Percentiles rank a stretch among this genome's conserved stretches.
These are phyloP conservation scores for Fraxinus angustifolia DNA, from an alignment of 305 asterid genomes.

Conservation along the genomic window DNA sequence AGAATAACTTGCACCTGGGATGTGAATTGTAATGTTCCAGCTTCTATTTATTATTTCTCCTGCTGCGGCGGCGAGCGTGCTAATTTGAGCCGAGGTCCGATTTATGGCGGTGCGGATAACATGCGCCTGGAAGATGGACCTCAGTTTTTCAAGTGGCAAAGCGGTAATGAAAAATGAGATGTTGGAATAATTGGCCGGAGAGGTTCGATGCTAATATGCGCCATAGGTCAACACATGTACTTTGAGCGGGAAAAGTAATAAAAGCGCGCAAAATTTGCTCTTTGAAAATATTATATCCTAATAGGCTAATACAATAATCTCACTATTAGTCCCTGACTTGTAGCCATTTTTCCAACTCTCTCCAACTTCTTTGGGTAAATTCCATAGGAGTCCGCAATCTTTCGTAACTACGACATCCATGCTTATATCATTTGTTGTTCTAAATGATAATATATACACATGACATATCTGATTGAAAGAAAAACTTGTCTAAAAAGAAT, in stretches of 20 bases:
- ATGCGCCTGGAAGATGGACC: conserved; percentile 22
- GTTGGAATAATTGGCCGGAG: neutral
- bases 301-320: neutral
- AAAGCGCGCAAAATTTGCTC: conserved; percentile 30
- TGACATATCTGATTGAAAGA: neutral
- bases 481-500: neutral
- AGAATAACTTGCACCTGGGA: conserved; percentile 12
- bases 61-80: neutral
- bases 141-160: conserved; percentile 4
- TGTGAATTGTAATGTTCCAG: neutral
- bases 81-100: neutral
- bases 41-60: neutral
- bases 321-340: neutral
- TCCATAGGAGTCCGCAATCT: neutral
- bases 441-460: neutral
- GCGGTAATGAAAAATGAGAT: neutral
- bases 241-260: conserved; percentile 35
- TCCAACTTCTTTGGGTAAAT: neutral
- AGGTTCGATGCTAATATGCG: conserved; percentile 23
- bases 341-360: neutral
- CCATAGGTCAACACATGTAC: neutral
- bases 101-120: conserved; percentile 16
- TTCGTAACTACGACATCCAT: neutral
- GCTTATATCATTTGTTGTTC: neutral
- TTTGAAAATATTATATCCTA: neutral